Base-by-base conservation (phyloP, 1,139 yeast genomes). In the Taiozyma sp. region DNA sequence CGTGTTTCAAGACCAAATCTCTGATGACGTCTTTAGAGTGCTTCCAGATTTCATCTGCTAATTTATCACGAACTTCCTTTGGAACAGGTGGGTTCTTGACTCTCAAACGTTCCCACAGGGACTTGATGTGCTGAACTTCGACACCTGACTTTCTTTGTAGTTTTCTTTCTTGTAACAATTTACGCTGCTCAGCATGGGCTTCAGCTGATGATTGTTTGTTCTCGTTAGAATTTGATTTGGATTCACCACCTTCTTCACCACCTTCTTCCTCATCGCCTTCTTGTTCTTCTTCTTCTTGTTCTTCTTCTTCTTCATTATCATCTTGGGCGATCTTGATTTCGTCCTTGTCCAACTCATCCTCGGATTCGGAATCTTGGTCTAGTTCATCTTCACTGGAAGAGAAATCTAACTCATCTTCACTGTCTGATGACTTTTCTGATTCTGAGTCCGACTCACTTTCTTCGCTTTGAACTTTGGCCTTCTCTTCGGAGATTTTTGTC, bases 1-100 rank as follows among this genome's bases (percentile, higher is more conserved):
- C 99, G 66, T 93, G 99, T 73, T 93, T 91, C 72, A 93, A 69
- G 41, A 91, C 97, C 59, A 93, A 77, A 62, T 91, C 98, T 60
- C 81, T 80, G 50, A 90, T 80, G 47, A 83, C 81, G 62, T 86
- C 91, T 62, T 85, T 79, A 46, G 95, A 75, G 55, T 88, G 76
- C 24, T 77, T 83, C 97, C 97, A 91, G 43, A 88, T 83, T 69
- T 91, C 95, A 59, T 86, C 78, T 63, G 93, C 81, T 47, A 90
- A 74, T 69, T 85, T 85, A 55, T 85, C 87, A 67, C 97, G 83
- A 37, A 85, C 79, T 53, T 77, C 82, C 58, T 85, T 84, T 47
- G 96, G 86, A 44, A 90, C 77, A 24, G 96, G 87, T 46, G 93
- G 91, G 56, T 81, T 83, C 62, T 87, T 88, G 43, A 88, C 95